Conservation (phyloP, 2,329 filamentous ascomycete species). For the Xylaria sp. region DNA sequence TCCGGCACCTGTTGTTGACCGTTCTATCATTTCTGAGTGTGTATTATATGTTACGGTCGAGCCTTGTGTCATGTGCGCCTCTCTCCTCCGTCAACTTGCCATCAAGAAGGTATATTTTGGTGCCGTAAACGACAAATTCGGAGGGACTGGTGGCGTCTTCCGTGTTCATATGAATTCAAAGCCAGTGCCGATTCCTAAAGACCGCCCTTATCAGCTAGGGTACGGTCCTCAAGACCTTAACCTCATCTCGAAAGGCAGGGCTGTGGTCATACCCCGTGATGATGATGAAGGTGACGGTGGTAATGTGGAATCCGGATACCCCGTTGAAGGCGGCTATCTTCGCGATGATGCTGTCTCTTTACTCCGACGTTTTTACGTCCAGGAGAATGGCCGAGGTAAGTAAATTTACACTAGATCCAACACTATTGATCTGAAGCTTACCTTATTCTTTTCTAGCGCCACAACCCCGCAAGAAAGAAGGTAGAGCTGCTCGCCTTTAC, state of each 20-base stretch:
- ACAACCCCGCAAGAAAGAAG: slow-evolving; percentile 53
- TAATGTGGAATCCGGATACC: slow-evolving; percentile 81
- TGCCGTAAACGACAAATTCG: slow-evolving; percentile 95
- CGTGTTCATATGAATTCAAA: slow-evolving; percentile 77
- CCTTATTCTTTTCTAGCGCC: slow-evolving; percentile 43
- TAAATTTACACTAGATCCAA: slow-evolving; percentile 22
- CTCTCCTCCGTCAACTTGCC: slow-evolving; percentile 85
- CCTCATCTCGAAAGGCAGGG: slow-evolving; percentile 54
- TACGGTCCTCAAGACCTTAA: slow-evolving; percentile 47
- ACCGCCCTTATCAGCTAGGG: slow-evolving; percentile 49
- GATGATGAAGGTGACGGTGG: slow-evolving; percentile 65
- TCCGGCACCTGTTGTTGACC: slow-evolving; percentile 67
- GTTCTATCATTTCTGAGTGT: slow-evolving; percentile 74
- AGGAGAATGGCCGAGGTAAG: slow-evolving; percentile 92
- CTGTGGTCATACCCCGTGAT: slow-evolving; percentile 52
- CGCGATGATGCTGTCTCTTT: slow-evolving; percentile 93
- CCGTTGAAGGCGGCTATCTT: slow-evolving; percentile 87
- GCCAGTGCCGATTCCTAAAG: slow-evolving; percentile 48
- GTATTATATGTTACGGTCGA: slow-evolving; percentile 97
- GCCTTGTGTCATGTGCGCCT: slow-evolving; percentile 98
- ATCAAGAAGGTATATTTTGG: slow-evolving; percentile 95
- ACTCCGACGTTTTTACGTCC: slow-evolving; percentile 93
- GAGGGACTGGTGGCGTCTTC: slow-evolving; percentile 93
- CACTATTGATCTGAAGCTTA: slow-evolving; percentile 33
- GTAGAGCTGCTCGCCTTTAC: slow-evolving; percentile 50